These are phyloP conservation scores for Parastagonospora avenae DNA, from an alignment of 2,329 filamentous ascomycete species.

Conservation along the genomic window DNA sequence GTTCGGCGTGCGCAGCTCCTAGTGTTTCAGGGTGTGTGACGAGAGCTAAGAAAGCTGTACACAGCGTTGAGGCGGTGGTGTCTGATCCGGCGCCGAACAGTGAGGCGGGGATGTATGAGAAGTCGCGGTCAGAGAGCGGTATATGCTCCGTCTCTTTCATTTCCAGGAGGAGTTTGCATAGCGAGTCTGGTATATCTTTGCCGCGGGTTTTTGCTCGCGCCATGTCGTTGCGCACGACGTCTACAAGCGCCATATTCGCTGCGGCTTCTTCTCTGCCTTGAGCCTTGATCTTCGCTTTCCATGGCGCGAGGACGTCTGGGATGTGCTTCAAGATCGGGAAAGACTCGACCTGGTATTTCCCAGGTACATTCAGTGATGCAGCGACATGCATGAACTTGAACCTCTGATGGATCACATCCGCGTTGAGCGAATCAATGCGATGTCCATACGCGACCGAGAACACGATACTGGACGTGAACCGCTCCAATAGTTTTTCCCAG, in stretches of 20 bases:
- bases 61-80: conserved; percentile 56
- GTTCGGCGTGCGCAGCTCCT: conserved; percentile 49
- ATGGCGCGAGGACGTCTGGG: conserved; percentile 53
- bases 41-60: conserved; percentile 57
- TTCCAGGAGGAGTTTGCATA: conserved; percentile 53
- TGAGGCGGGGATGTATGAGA: conserved; percentile 52
- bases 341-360: conserved; percentile 54
- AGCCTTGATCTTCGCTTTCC: conserved; percentile 53
- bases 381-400: conserved; percentile 57
- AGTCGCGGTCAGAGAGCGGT: conserved; percentile 49
- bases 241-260: conserved; percentile 50
- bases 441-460: conserved; percentile 59
- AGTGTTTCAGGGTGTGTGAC: conserved; percentile 54
- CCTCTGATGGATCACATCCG: conserved; percentile 54
- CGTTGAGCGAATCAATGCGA: conserved; percentile 54
- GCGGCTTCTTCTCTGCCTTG: conserved; percentile 46
- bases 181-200: conserved; percentile 47
- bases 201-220: conserved; percentile 41
- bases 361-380: conserved; percentile 55
- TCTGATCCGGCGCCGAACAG: conserved; percentile 58
- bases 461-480: conserved; percentile 57
- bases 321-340: conserved; percentile 53
- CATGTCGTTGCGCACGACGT: conserved; percentile 50
- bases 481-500: conserved; percentile 55
- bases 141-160: conserved; percentile 47